Percentiles rank a stretch among this genome's conserved stretches.
phyloP scores from a whole-genome alignment of 2,329 filamentous ascomycete species.

The Acephala macrosclerotiorum region DNA sequence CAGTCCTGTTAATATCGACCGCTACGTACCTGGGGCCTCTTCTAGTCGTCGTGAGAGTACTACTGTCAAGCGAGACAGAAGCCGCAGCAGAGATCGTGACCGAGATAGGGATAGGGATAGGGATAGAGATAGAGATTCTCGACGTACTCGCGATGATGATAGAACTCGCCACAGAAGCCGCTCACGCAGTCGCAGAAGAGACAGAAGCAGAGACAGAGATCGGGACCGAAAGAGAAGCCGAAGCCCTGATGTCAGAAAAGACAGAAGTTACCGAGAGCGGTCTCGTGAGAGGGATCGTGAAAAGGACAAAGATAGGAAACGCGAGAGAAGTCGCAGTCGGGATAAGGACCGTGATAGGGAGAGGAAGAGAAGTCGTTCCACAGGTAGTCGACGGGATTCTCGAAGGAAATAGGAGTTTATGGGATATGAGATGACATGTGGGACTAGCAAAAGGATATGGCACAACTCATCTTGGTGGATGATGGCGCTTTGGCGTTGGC shows the following conservation, averaged over 20 bases:
- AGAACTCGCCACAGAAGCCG: conserved; percentile 28
- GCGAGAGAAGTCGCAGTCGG: conserved; percentile 6
- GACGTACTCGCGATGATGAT: conserved; percentile 28
- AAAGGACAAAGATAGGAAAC: conserved; percentile 11
- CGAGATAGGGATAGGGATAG: conserved; percentile 34
- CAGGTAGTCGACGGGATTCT: neutral
- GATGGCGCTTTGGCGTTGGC: conserved; percentile 2
- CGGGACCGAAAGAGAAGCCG: conserved; percentile 28
- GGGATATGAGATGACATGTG: neutral
- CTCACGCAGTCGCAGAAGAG: conserved; percentile 32
- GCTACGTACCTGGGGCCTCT: conserved; percentile 42
- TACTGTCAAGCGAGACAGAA: conserved; percentile 37
- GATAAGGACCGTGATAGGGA: conserved; percentile 9
- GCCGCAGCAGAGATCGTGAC: conserved; percentile 35
- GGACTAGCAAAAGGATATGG: neutral
- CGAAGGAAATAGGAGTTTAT: neutral
- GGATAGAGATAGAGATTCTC: conserved; percentile 32
- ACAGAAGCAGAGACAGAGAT: conserved; percentile 29
- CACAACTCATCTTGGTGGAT: neutral
- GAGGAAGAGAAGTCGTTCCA: conserved; percentile 9
- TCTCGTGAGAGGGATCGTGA: conserved; percentile 33
- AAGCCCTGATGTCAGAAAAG: conserved; percentile 26
- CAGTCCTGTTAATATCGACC: conserved; percentile 44
- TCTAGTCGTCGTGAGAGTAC: conserved; percentile 37
- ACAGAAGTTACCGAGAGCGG: conserved; percentile 36